Percentiles rank a stretch among this genome's conserved stretches.
phyloP scores from a whole-genome alignment of 2,329 filamentous ascomycete genomes.

The Arthrobotrys sphaeroides region DNA sequence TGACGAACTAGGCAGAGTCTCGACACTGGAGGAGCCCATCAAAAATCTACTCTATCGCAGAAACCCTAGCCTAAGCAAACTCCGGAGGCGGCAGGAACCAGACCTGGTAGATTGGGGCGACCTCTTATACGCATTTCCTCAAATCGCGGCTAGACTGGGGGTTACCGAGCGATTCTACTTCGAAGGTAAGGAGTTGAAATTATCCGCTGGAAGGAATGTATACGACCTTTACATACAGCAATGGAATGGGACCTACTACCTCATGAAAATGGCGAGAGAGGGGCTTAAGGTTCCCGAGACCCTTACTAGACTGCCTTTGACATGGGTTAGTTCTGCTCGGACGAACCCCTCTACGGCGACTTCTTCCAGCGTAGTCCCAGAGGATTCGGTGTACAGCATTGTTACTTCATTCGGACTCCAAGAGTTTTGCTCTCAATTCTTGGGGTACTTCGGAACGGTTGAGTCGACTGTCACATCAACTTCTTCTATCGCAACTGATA shows the following conservation, averaged over 20 bases:
- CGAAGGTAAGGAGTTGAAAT: background rate
- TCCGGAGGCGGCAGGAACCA: background rate
- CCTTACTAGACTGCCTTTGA: background rate
- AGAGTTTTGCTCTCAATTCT: background rate
- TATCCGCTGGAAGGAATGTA: background rate
- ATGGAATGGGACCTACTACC: background rate
- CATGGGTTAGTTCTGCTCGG: background rate
- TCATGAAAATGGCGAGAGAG: background rate
- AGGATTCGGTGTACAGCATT: no score
- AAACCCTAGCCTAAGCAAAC: background rate
- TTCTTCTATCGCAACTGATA: background rate
- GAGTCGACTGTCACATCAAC: background rate
- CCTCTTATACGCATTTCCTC: background rate
- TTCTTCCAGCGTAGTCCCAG: background rate
- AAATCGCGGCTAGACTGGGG: background rate
- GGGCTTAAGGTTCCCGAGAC: background rate
- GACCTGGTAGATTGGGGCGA: background rate
- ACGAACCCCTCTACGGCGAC: no score
- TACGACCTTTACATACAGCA: background rate
- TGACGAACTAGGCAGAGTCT: background rate
- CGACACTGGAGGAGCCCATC: background rate
- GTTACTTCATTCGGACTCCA: background rate
- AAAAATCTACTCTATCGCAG: background rate
- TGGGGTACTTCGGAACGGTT: constrained; percentile 1
- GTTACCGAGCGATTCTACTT: constrained; percentile 4